Conservation (phyloP, 1,139 yeast genomes). For the Geotrichum aggregatum region DNA sequence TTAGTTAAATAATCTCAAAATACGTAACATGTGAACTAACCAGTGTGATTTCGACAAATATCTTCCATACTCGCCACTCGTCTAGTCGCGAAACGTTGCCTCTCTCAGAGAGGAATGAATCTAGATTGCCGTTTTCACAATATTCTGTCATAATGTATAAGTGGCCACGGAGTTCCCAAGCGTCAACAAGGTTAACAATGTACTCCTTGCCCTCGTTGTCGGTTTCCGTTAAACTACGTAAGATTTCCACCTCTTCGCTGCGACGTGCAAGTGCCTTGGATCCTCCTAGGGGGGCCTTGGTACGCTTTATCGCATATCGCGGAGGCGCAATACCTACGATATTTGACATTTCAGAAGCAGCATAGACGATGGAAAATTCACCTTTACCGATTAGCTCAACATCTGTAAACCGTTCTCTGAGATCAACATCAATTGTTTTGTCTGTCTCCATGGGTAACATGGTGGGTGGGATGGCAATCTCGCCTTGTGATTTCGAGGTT, state of each 20-base stretch:
- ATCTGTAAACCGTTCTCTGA: constrained; percentile 59
- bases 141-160: constrained; percentile 90
- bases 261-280: constrained; percentile 50
- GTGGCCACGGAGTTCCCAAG: constrained; percentile 75
- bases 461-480: constrained; percentile 18
- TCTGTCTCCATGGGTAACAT: constrained; percentile 14
- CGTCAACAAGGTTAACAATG: constrained; percentile 72
- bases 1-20: constrained; percentile 10
- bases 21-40: constrained; percentile 22
- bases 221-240: constrained; percentile 44
- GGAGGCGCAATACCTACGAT: constrained; percentile 21
- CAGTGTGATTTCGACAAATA: constrained; percentile 68
- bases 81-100: constrained; percentile 74
- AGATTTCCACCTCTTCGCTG: constrained; percentile 55
- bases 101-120: constrained; percentile 71
- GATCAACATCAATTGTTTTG: constrained; percentile 46
- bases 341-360: constrained; percentile 50
- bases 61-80: constrained; percentile 98
- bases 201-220: constrained; percentile 79
- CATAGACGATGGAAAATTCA: constrained; percentile 84
- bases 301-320: constrained; percentile 76
- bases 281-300: constrained; percentile 55
- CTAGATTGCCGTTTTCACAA: constrained; percentile 92
- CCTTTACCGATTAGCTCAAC: constrained; percentile 76
- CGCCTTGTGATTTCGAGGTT: constrained; percentile 30